A percentile compares a stretch with the other conserved stretches of the same genome.
Evolutionary conservation across 352 stramenopile genomes (phyloP).

Genomic region (Globisporangium solare): DNA sequence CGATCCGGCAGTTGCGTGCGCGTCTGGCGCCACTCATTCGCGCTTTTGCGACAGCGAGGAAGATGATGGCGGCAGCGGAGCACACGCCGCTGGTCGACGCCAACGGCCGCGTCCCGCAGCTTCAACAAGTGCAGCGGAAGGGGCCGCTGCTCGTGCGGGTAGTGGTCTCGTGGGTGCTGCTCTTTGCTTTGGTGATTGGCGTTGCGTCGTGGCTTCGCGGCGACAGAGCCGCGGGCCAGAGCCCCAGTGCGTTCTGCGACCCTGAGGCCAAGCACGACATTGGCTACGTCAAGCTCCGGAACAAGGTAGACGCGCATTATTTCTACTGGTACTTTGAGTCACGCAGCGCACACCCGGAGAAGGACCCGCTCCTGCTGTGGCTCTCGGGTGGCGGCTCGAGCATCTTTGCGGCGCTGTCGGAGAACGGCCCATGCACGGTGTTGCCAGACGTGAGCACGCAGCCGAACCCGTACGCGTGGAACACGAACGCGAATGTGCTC

Average conservation of each 20-base stretch:
- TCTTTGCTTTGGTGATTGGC: neutral
- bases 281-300: constrained; percentile 45
- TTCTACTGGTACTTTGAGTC: constrained; percentile 74
- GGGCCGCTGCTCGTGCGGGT: neutral
- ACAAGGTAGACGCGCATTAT: constrained; percentile 53
- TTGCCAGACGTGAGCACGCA: constrained; percentile 27
- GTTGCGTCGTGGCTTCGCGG: neutral
- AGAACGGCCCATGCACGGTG: constrained; percentile 54
- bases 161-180: neutral
- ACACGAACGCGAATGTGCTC: constrained; percentile 44
- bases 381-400: constrained; percentile 45
- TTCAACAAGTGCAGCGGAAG: neutral
- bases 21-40: neutral
- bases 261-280: constrained; percentile 35
- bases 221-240: neutral
- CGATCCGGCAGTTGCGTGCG: neutral
- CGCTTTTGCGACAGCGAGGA: neutral
- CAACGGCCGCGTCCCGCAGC: neutral
- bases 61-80: neutral
- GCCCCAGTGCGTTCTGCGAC: constrained; percentile 21
- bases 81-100: neutral
- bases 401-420: constrained; percentile 34
- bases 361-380: constrained; percentile 56
- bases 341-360: constrained; percentile 18
- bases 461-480: constrained; percentile 49